Evolutionary conservation across 208 protist genomes (phyloP).

Genomic region (Blechomonas ayalai): DNA sequence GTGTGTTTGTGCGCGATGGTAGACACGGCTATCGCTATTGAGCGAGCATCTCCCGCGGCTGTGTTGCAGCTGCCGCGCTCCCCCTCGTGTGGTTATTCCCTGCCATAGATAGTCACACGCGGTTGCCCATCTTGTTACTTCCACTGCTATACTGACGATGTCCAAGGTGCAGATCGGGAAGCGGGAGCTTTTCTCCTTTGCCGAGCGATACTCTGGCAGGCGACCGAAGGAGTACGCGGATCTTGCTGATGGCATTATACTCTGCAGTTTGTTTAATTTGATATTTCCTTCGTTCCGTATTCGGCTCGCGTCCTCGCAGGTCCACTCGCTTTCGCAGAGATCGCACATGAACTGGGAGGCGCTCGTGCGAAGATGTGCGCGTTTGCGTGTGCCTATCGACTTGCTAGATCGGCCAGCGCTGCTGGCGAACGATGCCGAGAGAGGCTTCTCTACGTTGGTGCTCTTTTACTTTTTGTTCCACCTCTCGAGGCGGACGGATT

Average conservation of each 20-base stretch:
- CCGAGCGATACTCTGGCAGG: constrained; percentile 48
- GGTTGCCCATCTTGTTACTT: not conserved
- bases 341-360: constrained; percentile 48
- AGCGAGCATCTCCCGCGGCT: too few relatives aligned
- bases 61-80: too few relatives aligned
- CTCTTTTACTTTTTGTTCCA: constrained; percentile 79
- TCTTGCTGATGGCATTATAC: constrained; percentile 47
- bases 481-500: constrained; percentile 62
- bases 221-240: constrained; percentile 46
- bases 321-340: constrained; percentile 52
- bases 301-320: constrained; percentile 42
- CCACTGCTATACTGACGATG: constrained; percentile 1
- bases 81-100: too few relatives aligned
- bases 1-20: too few relatives aligned
- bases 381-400: constrained; percentile 33
- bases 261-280: constrained; percentile 55
- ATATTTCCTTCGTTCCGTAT: constrained; percentile 56
- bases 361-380: constrained; percentile 31
- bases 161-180: constrained; percentile 42
- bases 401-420: constrained; percentile 43
- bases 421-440: constrained; percentile 18
- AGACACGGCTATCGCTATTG: too few relatives aligned
- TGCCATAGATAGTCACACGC: too few relatives aligned
- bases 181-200: constrained; percentile 79
- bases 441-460: constrained; percentile 61